Percentiles rank a stretch among this genome's conserved stretches.
Conservation (phyloP, 768 basidiomycete genomes). For the Sarcodon sp. region DNA sequence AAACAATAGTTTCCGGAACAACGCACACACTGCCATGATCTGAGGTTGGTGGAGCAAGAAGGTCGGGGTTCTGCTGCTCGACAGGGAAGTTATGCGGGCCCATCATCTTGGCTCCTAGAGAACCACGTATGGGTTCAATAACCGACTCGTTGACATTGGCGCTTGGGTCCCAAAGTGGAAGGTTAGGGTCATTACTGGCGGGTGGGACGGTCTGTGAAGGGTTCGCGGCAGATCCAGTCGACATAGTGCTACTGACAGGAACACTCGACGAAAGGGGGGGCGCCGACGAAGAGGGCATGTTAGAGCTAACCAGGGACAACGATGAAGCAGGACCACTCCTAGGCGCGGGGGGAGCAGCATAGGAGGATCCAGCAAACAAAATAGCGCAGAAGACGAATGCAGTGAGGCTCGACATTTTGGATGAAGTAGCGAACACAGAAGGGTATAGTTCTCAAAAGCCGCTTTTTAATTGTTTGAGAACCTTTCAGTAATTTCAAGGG, state of each 20-base stretch:
- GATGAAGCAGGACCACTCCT: too few species aligned
- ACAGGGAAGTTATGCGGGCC: slow-evolving; percentile 46
- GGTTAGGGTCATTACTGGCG: slow-evolving; percentile 17
- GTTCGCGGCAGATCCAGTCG: slow-evolving; percentile 3
- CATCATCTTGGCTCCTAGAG: slow-evolving; percentile 32
- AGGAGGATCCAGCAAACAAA: slow-evolving; percentile 2
- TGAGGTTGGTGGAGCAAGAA: slow-evolving; percentile 48
- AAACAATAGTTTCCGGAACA: background rate
- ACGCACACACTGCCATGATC: slow-evolving; percentile 39
- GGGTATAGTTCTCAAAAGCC: too few species aligned
- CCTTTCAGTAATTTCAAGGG: too few species aligned
- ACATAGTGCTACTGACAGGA: slow-evolving; percentile 1
- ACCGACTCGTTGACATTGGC: slow-evolving; percentile 12
- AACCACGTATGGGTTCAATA: slow-evolving; percentile 27
- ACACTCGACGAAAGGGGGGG: background rate
- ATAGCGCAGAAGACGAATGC: slow-evolving; percentile 6
- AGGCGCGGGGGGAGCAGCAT: slow-evolving; percentile 1
- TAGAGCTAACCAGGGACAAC: too few species aligned
- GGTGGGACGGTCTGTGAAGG: slow-evolving; percentile 10
- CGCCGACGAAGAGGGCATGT: too few species aligned
- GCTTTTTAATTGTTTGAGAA: too few species aligned
- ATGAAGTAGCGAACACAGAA: background rate
- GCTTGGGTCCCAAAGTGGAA: slow-evolving; percentile 8
- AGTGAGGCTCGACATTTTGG: slow-evolving; percentile 4
- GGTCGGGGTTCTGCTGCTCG: slow-evolving; percentile 43